phyloP scores from a whole-genome alignment of 805 yeast species.

The Nakazawaea populi region DNA sequence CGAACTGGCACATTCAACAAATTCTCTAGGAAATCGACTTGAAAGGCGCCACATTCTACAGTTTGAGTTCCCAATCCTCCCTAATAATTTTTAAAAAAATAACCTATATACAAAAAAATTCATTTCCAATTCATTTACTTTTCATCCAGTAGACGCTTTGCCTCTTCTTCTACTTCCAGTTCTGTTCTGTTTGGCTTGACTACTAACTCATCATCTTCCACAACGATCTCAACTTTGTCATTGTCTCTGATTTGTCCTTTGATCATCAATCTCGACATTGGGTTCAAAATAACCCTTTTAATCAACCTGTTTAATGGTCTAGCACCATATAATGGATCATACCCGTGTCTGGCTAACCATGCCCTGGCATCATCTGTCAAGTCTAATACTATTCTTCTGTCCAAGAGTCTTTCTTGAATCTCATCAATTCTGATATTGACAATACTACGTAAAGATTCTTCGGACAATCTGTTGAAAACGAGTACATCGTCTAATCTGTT shows the following conservation, averaged over 20 bases:
- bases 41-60: no score
- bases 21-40: no score
- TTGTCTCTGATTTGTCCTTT: slow-evolving; percentile 67
- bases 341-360: slow-evolving; percentile 81
- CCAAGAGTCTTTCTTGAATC: slow-evolving; percentile 69
- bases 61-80: no score
- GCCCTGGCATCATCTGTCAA: slow-evolving; percentile 60
- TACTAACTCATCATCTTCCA: slow-evolving; percentile 26
- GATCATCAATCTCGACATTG: slow-evolving; percentile 75
- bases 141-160: slow-evolving; percentile 1
- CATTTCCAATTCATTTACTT: not conserved
- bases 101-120: no score
- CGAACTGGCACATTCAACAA: no score
- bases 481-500: slow-evolving; percentile 93
- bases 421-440: slow-evolving; percentile 83
- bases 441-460: slow-evolving; percentile 65
- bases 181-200: slow-evolving; percentile 7
- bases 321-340: slow-evolving; percentile 91
- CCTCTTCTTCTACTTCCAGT: slow-evolving; percentile 9
- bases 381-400: slow-evolving; percentile 61
- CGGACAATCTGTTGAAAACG: slow-evolving; percentile 86
- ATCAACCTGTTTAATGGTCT: slow-evolving; percentile 90
- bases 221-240: slow-evolving; percentile 48
- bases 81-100: no score
- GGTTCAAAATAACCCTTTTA: slow-evolving; percentile 79